A percentile compares a stretch with the other conserved stretches of the same genome.
Conservation (phyloP, 257 asterid genomes). For the Plantago elongata region DNA sequence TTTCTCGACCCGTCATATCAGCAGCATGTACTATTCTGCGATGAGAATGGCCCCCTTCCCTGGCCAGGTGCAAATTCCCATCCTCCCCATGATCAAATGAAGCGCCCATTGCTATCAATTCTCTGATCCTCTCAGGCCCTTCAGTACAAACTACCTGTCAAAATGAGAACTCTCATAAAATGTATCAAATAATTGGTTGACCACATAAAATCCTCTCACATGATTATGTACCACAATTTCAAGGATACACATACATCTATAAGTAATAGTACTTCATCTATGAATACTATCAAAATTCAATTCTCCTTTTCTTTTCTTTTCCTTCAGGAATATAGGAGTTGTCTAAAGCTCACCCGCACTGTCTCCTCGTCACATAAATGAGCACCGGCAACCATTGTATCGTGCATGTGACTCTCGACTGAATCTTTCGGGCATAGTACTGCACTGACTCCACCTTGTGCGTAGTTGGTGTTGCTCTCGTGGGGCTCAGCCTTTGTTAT, state of each 20-base stretch:
- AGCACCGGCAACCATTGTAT: slow-evolving; percentile 98
- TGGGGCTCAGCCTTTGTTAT: slow-evolving; percentile 98
- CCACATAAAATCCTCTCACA: not conserved
- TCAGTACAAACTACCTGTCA: slow-evolving; percentile 96
- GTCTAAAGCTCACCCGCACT: slow-evolving; percentile 66
- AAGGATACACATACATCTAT: not conserved
- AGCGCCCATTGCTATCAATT: slow-evolving; percentile 99
- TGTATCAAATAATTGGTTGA: slow-evolving; percentile 1
- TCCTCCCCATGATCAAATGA: slow-evolving; percentile 98
- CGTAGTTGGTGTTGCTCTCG: slow-evolving; percentile 96
- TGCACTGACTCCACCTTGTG: slow-evolving; percentile 99
- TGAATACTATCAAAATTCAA: not conserved
- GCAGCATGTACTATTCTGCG: slow-evolving; percentile 95
- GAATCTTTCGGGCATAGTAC: slow-evolving; percentile 92
- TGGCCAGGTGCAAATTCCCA: slow-evolving; percentile 94
- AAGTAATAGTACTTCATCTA: not conserved
- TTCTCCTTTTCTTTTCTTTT: too few species aligned
- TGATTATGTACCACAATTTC: not conserved
- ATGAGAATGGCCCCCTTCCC: slow-evolving; percentile 99
- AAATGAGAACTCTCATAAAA: slow-evolving; percentile 17
- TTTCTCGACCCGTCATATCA: slow-evolving; percentile 97
- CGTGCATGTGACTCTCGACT: slow-evolving; percentile 91
- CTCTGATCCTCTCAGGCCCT: slow-evolving; percentile 95
- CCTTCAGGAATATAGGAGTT: not conserved
- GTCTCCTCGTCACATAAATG: slow-evolving; percentile 96